phyloP scores from a whole-genome alignment of 2,329 filamentous ascomycete species.

The Beauveria rudraprayagi region DNA sequence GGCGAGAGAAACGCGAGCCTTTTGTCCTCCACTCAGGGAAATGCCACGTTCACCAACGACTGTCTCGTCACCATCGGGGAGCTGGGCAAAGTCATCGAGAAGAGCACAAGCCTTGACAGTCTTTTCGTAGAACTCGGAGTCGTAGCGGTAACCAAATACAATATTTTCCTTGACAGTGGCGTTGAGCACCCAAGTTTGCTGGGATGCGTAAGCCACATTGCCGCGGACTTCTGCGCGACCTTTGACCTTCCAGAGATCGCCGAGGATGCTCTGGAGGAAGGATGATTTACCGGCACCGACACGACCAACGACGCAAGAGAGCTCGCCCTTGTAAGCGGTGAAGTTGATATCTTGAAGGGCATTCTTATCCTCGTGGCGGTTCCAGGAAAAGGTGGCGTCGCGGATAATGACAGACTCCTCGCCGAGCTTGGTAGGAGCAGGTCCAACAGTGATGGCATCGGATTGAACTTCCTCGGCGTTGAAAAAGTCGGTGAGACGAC shows the following conservation, averaged over 20 bases:
- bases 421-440: constrained; percentile 64
- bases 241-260: constrained; percentile 83
- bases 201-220: constrained; percentile 81
- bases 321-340: constrained; percentile 81
- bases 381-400: constrained; percentile 90
- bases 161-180: constrained; percentile 97
- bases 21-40: constrained; percentile 90
- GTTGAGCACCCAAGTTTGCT: constrained; percentile 95
- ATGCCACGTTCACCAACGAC: constrained; percentile 96
- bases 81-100: constrained; percentile 78
- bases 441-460: constrained; percentile 66
- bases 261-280: constrained; percentile 77
- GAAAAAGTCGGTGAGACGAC: constrained; percentile 76
- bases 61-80: constrained; percentile 93
- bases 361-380: constrained; percentile 65
- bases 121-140: constrained; percentile 87
- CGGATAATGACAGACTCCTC: constrained; percentile 80
- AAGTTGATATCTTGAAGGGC: constrained; percentile 80
- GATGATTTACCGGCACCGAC: constrained; percentile 97
- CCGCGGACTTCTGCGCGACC: constrained; percentile 80
- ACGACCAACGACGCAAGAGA: constrained; percentile 85
- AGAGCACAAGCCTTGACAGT: constrained; percentile 89
- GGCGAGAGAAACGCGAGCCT: constrained; percentile 84
- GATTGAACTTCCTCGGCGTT: constrained; percentile 81
- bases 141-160: constrained; percentile 88